phyloP scores from a whole-genome alignment of 768 basidiomycete species.

The Galerina marginata region DNA sequence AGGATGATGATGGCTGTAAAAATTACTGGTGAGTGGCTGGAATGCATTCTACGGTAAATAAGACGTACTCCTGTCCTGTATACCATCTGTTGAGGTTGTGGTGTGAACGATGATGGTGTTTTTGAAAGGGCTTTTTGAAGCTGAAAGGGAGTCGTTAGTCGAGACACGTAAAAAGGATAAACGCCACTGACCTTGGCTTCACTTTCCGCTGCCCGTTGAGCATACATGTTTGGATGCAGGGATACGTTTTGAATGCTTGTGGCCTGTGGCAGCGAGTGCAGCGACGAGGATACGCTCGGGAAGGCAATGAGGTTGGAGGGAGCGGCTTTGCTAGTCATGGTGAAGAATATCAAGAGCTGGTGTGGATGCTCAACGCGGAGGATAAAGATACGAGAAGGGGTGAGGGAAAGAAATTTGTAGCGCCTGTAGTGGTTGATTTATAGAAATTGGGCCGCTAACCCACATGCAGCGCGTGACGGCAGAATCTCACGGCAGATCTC shows the following conservation, averaged over 20 bases:
- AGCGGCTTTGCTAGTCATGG: conserved; percentile 26
- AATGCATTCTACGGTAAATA: conserved; percentile 13
- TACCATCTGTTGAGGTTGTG: conserved; percentile 38
- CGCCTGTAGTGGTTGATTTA: conserved; percentile 36
- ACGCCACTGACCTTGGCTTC: conserved; percentile 67
- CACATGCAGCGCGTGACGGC: conserved; percentile 38
- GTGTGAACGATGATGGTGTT: conserved; percentile 40
- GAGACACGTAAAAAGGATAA: not conserved
- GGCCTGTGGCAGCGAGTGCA: conserved; percentile 73
- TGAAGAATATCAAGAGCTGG: conserved; percentile 21
- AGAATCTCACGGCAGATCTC: conserved; percentile 36
- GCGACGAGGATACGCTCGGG: conserved; percentile 72
- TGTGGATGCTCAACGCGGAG: conserved; percentile 10
- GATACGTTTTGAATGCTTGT: conserved; percentile 70
- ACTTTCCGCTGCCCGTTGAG: conserved; percentile 69
- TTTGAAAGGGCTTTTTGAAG: conserved; percentile 71
- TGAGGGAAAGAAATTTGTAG: conserved; percentile 26
- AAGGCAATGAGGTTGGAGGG: conserved; percentile 69
- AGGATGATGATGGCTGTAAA: conserved; percentile 36
- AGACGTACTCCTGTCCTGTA: conserved; percentile 45
- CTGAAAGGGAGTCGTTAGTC: conserved; percentile 32
- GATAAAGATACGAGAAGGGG: conserved; percentile 21
- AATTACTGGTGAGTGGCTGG: conserved; percentile 2
- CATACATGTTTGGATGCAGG: conserved; percentile 74
- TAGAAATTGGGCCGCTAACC: conserved; percentile 27